A percentile compares a stretch with the other conserved stretches of the same genome.
phyloP scores from a whole-genome alignment of 345 rosid genomes.

The Dovyalis caffra region DNA sequence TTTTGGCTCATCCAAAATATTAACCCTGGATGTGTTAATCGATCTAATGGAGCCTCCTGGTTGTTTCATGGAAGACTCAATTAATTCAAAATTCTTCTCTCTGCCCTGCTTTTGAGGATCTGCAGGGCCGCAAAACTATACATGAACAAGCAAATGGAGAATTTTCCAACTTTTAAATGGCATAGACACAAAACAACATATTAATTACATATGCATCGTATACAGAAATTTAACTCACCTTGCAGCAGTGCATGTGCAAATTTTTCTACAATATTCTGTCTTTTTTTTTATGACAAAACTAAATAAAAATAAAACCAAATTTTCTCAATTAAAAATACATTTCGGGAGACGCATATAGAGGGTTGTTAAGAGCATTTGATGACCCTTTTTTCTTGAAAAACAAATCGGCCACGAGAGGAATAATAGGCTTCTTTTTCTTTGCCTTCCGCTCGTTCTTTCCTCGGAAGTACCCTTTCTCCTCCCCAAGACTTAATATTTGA shows the following conservation, averaged over 20 bases:
- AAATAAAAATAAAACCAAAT: background rate
- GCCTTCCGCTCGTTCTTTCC: constrained; percentile 30
- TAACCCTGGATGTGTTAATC: too few relatives aligned
- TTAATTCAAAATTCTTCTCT: background rate
- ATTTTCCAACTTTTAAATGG: background rate
- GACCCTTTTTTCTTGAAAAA: constrained; percentile 53
- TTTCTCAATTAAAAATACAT: constrained; percentile 30
- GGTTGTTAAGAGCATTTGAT: constrained; percentile 19
- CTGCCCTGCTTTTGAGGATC: background rate
- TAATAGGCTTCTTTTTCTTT: constrained; percentile 66
- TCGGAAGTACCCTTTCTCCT: constrained; percentile 22
- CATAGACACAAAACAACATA: background rate
- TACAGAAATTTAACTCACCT: background rate
- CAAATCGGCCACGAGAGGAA: constrained; percentile 72
- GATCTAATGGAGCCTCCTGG: too few relatives aligned
- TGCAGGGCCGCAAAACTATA: background rate
- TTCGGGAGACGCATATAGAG: constrained; percentile 44
- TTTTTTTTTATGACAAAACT: too few relatives aligned
- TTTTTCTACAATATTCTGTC: background rate
- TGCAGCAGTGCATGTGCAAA: background rate
- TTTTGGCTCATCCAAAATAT: too few relatives aligned
- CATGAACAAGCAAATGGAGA: background rate
- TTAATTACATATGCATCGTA: background rate
- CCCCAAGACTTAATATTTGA: constrained; percentile 56
- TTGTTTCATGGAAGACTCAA: too few relatives aligned